Conservation (phyloP, 805 yeast genomes). For the Tanozyma kutaoensis region DNA sequence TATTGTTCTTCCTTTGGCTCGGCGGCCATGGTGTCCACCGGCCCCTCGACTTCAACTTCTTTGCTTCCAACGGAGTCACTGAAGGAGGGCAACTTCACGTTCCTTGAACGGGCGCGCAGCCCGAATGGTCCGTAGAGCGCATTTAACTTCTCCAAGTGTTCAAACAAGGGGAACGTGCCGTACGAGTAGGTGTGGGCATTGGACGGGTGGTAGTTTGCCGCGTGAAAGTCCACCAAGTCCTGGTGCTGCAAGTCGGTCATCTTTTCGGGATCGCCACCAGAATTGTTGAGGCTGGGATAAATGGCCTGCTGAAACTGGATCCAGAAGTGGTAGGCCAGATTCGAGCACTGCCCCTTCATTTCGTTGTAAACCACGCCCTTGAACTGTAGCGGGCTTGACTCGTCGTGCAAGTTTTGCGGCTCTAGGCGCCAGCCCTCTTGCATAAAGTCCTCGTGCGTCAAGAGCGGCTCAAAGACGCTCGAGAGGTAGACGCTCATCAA, state of each 20-base stretch:
- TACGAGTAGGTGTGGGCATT: conserved; percentile 81
- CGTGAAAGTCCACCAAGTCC: conserved; percentile 69
- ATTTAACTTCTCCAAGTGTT: conserved; percentile 46
- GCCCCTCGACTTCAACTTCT: conserved; percentile 40
- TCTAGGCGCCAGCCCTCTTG: conserved; percentile 99
- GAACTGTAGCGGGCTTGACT: conserved; percentile 47
- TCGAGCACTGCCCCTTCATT: conserved; percentile 95
- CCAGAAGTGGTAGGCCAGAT: conserved; percentile 76
- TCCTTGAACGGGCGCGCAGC: conserved; percentile 17
- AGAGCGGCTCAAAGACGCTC: conserved; percentile 70
- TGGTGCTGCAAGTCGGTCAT: conserved; percentile 67
- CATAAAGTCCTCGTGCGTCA: conserved; percentile 67
- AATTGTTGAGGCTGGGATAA: conserved; percentile 74
- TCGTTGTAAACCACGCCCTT: conserved; percentile 97
- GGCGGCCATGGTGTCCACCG: conserved; percentile 43
- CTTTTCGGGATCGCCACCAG: conserved; percentile 86
- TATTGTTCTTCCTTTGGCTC: conserved; percentile 61
- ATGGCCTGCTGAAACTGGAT: conserved; percentile 71
- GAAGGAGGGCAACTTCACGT: conserved; percentile 34
- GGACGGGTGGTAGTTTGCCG: conserved; percentile 73
- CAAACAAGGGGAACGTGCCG: conserved; percentile 58
- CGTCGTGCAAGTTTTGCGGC: conserved; percentile 46
- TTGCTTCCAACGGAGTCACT: too few species aligned
- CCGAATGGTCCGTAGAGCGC: conserved; percentile 41
- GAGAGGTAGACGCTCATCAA: conserved; percentile 81